Percentiles rank a stretch among this genome's conserved stretches.
Evolutionary conservation across 1,284 basidiomycete genomes (phyloP).

Genomic region (Phaffia rhodozyma): DNA sequence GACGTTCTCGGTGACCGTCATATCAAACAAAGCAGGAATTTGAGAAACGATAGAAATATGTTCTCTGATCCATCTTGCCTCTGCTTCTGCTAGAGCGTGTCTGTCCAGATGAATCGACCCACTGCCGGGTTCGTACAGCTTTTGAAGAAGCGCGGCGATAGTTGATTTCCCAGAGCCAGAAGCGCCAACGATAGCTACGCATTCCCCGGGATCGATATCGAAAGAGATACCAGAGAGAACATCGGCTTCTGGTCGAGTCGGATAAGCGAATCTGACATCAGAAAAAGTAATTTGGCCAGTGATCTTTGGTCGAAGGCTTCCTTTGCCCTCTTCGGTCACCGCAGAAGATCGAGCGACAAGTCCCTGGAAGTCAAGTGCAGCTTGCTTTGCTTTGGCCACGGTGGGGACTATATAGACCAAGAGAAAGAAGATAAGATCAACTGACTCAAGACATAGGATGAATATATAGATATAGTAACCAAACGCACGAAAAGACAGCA

Average conservation of each 20-base stretch:
- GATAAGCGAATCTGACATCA: conserved; percentile 69
- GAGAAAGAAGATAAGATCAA: background rate
- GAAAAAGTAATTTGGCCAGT: conserved; percentile 54
- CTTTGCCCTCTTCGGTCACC: conserved; percentile 53
- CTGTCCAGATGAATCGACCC: conserved; percentile 47
- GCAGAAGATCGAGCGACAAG: conserved; percentile 48
- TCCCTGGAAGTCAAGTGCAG: conserved; percentile 62
- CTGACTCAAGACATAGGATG: background rate
- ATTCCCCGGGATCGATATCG: conserved; percentile 55
- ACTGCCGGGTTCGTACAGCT: conserved; percentile 63
- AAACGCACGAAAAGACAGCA: conserved; percentile 72
- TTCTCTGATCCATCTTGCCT: conserved; percentile 61
- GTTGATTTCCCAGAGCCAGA: conserved; percentile 87
- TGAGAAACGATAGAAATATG: conserved; percentile 79
- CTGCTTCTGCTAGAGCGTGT: conserved; percentile 45
- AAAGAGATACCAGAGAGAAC: conserved; percentile 59
- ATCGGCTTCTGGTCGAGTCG: conserved; percentile 56
- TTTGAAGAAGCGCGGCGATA: conserved; percentile 64
- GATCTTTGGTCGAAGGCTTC: conserved; percentile 52
- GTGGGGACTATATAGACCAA: conserved; percentile 47
- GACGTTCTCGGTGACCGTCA: conserved; percentile 72
- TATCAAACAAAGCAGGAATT: conserved; percentile 73
- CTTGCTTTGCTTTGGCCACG: conserved; percentile 66
- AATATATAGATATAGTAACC: background rate
- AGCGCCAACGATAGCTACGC: conserved; percentile 73